phyloP scores from a whole-genome alignment of 2,329 filamentous ascomycete genomes.

The Fusarium sp. region DNA sequence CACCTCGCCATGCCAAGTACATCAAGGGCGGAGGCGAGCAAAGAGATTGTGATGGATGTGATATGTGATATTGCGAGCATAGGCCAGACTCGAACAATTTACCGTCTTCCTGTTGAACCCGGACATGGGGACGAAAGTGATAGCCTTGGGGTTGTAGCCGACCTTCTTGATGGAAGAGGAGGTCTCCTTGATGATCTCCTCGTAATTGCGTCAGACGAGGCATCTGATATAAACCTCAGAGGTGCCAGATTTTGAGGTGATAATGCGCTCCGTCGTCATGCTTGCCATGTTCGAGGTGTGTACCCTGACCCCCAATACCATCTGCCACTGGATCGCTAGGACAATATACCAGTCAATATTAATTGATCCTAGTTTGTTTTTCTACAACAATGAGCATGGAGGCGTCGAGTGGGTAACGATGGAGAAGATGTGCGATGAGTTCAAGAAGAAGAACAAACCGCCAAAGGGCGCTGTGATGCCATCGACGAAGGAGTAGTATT shows the following conservation, averaged over 20 bases:
- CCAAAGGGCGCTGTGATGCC: constrained; percentile 65
- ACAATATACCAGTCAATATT: too few species aligned
- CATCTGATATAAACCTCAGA: constrained; percentile 55
- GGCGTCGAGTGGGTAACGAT: constrained; percentile 77
- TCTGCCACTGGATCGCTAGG: too few species aligned
- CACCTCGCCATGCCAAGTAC: too few species aligned
- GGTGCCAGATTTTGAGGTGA: constrained; percentile 56
- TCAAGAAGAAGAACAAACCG: constrained; percentile 74
- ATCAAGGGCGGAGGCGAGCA: too few species aligned
- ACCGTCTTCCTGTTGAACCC: too few species aligned
- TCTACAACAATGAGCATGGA: constrained; percentile 67
- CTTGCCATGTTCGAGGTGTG: constrained; percentile 73
- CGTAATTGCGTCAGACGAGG: constrained; percentile 72
- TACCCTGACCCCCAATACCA: constrained; percentile 20
- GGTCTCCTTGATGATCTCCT: constrained; percentile 99
- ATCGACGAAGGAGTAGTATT: background rate
- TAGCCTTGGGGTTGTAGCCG: constrained; percentile 99
- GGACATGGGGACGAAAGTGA: constrained; percentile 99
- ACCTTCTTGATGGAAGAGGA: constrained; percentile 99
- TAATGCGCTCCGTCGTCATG: constrained; percentile 67
- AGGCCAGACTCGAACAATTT: too few species aligned
- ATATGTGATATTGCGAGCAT: too few species aligned
- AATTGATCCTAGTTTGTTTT: too few species aligned
- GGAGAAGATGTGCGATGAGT: constrained; percentile 79
- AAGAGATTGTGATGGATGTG: too few species aligned